Percentiles rank a stretch among this genome's conserved stretches.
phyloP scores from a whole-genome alignment of 371 early-diverging fungal genomes.

The Fennellomyces sp. region DNA sequence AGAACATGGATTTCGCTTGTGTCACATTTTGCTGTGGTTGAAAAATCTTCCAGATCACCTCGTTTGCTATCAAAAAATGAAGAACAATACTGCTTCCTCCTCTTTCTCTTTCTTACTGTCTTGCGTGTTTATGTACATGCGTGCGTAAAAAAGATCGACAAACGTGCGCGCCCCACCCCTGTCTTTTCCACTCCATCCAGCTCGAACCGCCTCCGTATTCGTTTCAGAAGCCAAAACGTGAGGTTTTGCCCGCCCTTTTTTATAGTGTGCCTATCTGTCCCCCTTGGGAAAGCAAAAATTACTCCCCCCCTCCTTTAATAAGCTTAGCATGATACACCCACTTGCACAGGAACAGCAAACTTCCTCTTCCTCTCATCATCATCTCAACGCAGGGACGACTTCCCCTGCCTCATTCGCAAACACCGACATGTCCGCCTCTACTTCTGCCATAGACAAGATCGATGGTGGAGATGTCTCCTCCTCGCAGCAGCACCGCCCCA shows the following conservation, averaged over 20 bases:
- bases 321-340: constrained; percentile 13
- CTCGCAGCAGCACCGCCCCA: not conserved
- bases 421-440: not conserved
- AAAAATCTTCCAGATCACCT: not conserved
- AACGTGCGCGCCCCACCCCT: not conserved
- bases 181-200: not conserved
- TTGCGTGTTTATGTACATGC: too few species aligned
- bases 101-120: not conserved
- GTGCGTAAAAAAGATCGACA: not conserved
- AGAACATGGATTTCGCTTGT: not conserved
- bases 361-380: constrained; percentile 3
- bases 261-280: not conserved
- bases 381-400: constrained; percentile 1
- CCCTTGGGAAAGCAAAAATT: not conserved
- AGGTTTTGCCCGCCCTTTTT: not conserved
- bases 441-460: not conserved
- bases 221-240: constrained; percentile 3
- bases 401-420: not conserved
- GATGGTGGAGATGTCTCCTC: not conserved
- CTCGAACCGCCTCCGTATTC: constrained; percentile 7
- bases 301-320: not conserved
- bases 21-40: not conserved
- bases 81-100: too few species aligned
- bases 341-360: constrained; percentile 13
- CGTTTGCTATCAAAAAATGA: not conserved